Evolutionary conservation across 1,284 basidiomycete species (phyloP).

Genomic region (Sporisorium graminicola): DNA sequence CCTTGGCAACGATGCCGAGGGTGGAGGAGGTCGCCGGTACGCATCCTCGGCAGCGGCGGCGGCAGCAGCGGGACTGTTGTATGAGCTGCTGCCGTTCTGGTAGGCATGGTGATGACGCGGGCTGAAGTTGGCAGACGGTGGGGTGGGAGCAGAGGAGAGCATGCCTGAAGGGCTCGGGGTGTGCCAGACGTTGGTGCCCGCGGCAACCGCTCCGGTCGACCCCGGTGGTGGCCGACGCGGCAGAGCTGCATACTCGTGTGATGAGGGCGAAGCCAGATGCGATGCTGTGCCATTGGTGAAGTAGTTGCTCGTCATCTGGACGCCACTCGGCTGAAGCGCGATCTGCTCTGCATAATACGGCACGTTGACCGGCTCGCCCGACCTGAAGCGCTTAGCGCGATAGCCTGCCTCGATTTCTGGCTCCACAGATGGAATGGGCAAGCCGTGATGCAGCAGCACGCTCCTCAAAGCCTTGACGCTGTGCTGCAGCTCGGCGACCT

Average conservation of each 20-base stretch:
- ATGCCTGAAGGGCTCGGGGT: slow-evolving; percentile 18
- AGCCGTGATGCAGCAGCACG: slow-evolving; percentile 22
- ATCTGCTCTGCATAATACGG: neutral
- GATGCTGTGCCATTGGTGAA: neutral
- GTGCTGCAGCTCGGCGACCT: slow-evolving; percentile 23
- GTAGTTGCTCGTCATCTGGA: slow-evolving; percentile 23
- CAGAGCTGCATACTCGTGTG: neutral
- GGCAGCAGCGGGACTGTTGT: neutral
- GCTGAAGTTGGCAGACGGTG: slow-evolving; percentile 18
- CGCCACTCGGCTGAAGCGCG: neutral
- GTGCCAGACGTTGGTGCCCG: slow-evolving; percentile 12
- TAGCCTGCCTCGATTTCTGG: neutral
- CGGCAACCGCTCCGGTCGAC: neutral
- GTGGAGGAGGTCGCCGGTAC: neutral
- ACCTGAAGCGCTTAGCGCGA: neutral
- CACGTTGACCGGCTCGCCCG: neutral
- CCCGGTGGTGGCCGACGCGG: neutral
- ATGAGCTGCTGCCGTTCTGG: neutral
- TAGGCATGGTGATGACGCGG: slow-evolving; percentile 5
- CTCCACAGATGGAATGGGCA: slow-evolving; percentile 12
- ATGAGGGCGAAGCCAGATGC: neutral
- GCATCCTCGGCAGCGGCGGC: neutral
- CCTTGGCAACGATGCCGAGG: neutral
- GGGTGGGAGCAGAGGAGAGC: slow-evolving; percentile 9
- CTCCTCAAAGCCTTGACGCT: slow-evolving; percentile 19